Evolutionary conservation across 1,284 basidiomycete species (phyloP).

Genomic region (Lentinula novae-zelandiae): DNA sequence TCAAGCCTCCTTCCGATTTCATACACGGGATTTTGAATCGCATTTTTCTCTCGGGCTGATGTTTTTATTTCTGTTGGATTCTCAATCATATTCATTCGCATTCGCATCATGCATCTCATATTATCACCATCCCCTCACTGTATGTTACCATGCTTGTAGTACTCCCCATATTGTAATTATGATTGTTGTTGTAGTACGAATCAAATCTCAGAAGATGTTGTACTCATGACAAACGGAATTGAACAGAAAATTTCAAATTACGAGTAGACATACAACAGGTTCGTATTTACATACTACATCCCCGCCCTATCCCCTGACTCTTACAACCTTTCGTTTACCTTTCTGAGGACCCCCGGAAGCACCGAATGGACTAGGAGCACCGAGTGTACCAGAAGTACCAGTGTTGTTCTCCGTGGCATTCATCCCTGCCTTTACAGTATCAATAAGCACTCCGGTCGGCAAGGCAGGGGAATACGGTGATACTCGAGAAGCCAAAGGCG

Average conservation of each 20-base stretch:
- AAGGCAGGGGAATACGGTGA: slow-evolving; percentile 70
- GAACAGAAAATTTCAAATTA: not conserved
- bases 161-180: not conserved
- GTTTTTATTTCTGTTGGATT: not conserved
- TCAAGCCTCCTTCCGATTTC: not conserved
- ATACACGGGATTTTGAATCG: not conserved
- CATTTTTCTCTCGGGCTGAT: not conserved
- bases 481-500: slow-evolving; percentile 48
- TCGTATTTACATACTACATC: not conserved
- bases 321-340: slow-evolving; percentile 76
- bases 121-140: not conserved
- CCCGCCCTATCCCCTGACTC: slow-evolving; percentile 52
- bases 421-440: slow-evolving; percentile 79
- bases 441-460: slow-evolving; percentile 67
- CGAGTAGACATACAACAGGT: not conserved
- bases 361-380: slow-evolving; percentile 17
- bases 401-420: slow-evolving; percentile 46
- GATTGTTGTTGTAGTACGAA: not conserved
- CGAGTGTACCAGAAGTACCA: slow-evolving; percentile 27
- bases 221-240: not conserved
- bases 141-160: not conserved
- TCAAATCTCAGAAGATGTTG: not conserved
- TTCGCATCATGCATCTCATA: not conserved
- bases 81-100: not conserved
- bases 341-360: slow-evolving; percentile 47